Base-by-base conservation (phyloP, 2,329 filamentous ascomycete genomes). In the Diaporthe sp. region DNA sequence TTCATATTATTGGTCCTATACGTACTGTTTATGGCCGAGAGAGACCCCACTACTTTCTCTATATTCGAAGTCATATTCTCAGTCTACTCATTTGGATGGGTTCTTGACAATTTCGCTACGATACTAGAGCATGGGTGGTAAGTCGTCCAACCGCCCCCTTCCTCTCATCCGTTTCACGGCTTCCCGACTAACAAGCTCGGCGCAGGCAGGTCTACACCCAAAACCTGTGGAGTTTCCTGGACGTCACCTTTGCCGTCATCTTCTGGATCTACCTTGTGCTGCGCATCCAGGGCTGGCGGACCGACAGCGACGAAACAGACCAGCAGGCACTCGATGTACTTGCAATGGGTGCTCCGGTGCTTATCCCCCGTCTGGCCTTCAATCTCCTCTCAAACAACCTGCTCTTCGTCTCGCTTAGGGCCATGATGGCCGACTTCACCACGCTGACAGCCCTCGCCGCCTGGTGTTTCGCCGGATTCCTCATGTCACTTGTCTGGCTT, bases 391-490 rank as follows among this genome's bases (percentile, higher is more conserved):
- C 94, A 0, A 94, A 96, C 80, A 97, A 97, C 80, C 90, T 97
- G 83, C 90, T 97, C 1, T 96, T 97, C 80, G 89, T 97, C 73
- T 94, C 94, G 0, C 86, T 97, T 4, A 88, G 94, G 67, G 94
- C 94, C 10, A 97, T 97, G 94, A 94, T 97, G 90, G 91, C 91
- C 9, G 93, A 97, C 81, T 97, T 97, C 80, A 92, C 93, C n/a
- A 87, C 95, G 62, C 87, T 97, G 3, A 95, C 94, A 0, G 86
- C 92, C 3, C 86, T 97, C 44, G 93, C 94, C 8, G 90, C 90
- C 4, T 97, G 95, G 95, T 81, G 94, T 81, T 97, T 97, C 81
- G 90, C 91, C 59, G 95, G 95, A 4, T 97, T 97, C 83, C 83
- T 97, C 72, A 86, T 97, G 61, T 94, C 94, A 34, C 89, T 97